These are phyloP conservation scores for Candida saitoana DNA, from an alignment of 805 yeast genomes.

Conservation along the genomic window DNA sequence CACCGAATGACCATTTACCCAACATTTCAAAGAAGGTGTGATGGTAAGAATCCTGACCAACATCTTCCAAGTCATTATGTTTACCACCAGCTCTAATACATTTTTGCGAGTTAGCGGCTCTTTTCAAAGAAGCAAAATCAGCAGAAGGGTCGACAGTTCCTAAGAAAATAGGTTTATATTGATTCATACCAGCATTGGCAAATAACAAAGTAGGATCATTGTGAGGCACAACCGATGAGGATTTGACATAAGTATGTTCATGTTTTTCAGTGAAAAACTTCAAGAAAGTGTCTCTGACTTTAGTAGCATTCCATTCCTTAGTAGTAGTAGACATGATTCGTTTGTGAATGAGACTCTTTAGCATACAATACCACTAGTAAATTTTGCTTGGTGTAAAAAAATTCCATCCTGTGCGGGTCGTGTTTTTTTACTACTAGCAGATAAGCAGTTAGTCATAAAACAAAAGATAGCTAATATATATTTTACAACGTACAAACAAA, in stretches of 20 bases:
- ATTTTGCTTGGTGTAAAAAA: background rate
- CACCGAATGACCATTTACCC: conserved; percentile 99
- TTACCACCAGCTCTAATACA: conserved; percentile 99
- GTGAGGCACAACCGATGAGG: conserved; percentile 93
- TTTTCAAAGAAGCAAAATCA: conserved; percentile 74
- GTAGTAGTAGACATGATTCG: conserved; percentile 13
- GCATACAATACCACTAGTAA: conserved; percentile 6
- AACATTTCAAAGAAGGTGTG: conserved; percentile 99
- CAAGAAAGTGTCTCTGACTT: conserved; percentile 81
- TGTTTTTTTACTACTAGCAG: background rate
- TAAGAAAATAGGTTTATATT: conserved; percentile 93
- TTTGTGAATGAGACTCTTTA: conserved; percentile 4
- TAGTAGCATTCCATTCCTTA: conserved; percentile 38
- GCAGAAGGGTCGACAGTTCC: conserved; percentile 97
- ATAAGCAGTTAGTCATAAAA: too few species aligned
- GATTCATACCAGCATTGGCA: conserved; percentile 99
- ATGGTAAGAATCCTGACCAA: conserved; percentile 95
- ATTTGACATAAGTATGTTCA: conserved; percentile 79
- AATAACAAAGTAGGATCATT: conserved; percentile 96
- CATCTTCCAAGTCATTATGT: conserved; percentile 97
- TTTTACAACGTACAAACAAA: background rate
- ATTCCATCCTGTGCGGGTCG: background rate
- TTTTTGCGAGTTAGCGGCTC: conserved; percentile 95
- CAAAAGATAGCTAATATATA: background rate
- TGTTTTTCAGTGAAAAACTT: conserved; percentile 64